Base-by-base conservation (phyloP, 176 grass and related monocot genomes). In the Triticum monococcum region DNA sequence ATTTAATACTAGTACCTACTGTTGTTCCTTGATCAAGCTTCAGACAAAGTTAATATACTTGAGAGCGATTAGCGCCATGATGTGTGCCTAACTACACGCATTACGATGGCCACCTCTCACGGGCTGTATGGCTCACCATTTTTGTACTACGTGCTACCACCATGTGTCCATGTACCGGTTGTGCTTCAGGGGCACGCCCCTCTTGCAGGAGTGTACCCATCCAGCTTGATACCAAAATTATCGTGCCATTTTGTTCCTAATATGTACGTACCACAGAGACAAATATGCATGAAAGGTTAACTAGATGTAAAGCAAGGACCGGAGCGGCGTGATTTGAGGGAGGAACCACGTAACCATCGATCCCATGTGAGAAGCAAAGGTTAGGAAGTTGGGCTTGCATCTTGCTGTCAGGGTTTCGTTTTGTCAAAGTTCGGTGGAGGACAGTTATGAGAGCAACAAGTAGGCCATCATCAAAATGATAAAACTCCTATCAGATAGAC, bases 381-480 rank as follows among this genome's bases (percentile, higher is more conserved):
- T 17, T 36, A 25, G 4, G 26, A 50, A 1, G 26, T 12, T 32
- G 18, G 64, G 32, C 20, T 32, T 28, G 30, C 41, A 68, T 54
- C 43, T 52, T 32, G 43, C 45, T 32, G 43, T 14, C 43, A 32
- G 7, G 4, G 17, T 35, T 78, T 67, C 50, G 2, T 16, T 17
- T 22, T 52, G 13, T 77, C 26, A 77, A 25, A 77, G 73, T 82
- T 78, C 22, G 60, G 50, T 74, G 41, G 65, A 65, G 18, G 84
- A 79, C 57, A 74, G 84, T 90, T 90, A 30, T 30, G 28, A 43
- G 84, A 79, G 84, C 74, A 83, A 48, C 72, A 31, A 85, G 63
- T 77, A 23, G 35, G 64, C 1, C 10, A 12, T 54, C 54, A 18
- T 54, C 64, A 20, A 63, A 30, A 33, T 57, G 20, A 31, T 8